Evolutionary conservation across 129 eudicot genomes (phyloP), one percentile per base, ranked within the genome.

Genomic region (Arctium lappa): DNA sequence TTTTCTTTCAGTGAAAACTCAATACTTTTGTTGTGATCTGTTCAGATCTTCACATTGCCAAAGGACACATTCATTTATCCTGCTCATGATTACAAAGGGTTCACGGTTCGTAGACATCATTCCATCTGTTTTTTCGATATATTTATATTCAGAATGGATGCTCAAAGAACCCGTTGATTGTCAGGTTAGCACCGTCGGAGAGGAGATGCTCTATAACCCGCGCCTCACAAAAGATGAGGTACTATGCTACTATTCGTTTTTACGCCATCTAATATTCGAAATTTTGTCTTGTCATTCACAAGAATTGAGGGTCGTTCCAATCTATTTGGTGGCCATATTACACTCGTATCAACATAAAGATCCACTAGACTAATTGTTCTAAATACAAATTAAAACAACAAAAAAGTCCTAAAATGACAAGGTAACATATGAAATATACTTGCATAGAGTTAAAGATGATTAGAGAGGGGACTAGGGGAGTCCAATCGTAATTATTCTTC

Each of bases 71-170:
- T 90, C 65, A 74, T 95, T 68, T 95, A 90, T 86, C 97, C 99
- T 68, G 99, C 97, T 90, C 99, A 95, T 87, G 99, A 95, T 87
- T 95, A 95, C 91, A 95, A 91, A 87, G 99, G 98, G 5, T 95
- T 91, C 85, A 87, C 93, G 31, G 99, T 95, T 89, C 81, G 97
- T 39, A 77, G 56, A 48, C 66, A 44, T 73, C 53, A 22, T 33
- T n/a, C 48, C 53, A 33, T 29, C 38, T 62, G n/a, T 69, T 37
- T 78, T 33, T 53, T 69, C 10, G 12, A 70, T 50, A 39, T 29
- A 33, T 16, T 37, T 37, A 5, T 82, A 18, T 56, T n/a, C n/a
- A n/a, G n/a, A n/a, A 48, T 31, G 38, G 80, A 83, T 86, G 38
- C 85, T 87, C 22, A 84, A 79, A 15, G 37, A 73, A 16, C 70